These are phyloP conservation scores for Pisolithus orientalis DNA, from an alignment of 768 basidiomycete species.

Conservation along the genomic window DNA sequence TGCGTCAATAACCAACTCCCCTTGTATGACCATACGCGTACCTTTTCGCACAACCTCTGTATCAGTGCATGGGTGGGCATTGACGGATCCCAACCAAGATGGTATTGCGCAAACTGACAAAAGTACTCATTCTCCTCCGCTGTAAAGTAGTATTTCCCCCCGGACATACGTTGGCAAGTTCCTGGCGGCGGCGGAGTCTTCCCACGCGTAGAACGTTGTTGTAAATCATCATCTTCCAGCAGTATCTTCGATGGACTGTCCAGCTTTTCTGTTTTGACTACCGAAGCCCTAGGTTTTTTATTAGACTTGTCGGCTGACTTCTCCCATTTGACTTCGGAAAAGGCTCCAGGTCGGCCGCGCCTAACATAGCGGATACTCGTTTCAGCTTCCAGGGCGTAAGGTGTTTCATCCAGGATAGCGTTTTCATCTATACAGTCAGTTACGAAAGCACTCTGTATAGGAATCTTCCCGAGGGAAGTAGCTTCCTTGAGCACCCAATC, in stretches of 20 bases:
- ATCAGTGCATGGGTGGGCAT: conserved; percentile 35
- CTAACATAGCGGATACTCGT: conserved; percentile 17
- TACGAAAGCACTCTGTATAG: conserved; percentile 50
- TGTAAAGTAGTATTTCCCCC: conserved; percentile 41
- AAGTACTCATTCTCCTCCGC: conserved; percentile 46
- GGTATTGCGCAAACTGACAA: conserved; percentile 35
- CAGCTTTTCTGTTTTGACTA: conserved; percentile 1
- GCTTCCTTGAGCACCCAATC: conserved; percentile 39
- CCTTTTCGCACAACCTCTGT: conserved; percentile 40
- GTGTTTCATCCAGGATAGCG: conserved; percentile 36
- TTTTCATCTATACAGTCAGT: conserved; percentile 42
- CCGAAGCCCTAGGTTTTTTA: conserved; percentile 5
- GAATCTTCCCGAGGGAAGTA: conserved; percentile 30
- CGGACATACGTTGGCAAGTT: conserved; percentile 21
- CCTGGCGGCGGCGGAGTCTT: conserved; percentile 35
- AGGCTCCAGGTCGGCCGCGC: conserved; percentile 16
- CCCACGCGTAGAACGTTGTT: no score
- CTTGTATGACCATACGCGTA: conserved; percentile 13
- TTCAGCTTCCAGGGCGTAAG: conserved; percentile 37
- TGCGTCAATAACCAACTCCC: not conserved
- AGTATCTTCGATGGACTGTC: conserved; percentile 1
- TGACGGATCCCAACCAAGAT: conserved; percentile 43
- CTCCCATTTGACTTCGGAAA: conserved; percentile 9
- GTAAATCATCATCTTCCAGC: not conserved
- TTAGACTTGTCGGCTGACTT: conserved; percentile 3